Percentiles rank a stretch among this genome's conserved stretches.
These are phyloP conservation scores for Phytopythium vexans DNA, from an alignment of 352 stramenopile species.

Conservation along the genomic window DNA sequence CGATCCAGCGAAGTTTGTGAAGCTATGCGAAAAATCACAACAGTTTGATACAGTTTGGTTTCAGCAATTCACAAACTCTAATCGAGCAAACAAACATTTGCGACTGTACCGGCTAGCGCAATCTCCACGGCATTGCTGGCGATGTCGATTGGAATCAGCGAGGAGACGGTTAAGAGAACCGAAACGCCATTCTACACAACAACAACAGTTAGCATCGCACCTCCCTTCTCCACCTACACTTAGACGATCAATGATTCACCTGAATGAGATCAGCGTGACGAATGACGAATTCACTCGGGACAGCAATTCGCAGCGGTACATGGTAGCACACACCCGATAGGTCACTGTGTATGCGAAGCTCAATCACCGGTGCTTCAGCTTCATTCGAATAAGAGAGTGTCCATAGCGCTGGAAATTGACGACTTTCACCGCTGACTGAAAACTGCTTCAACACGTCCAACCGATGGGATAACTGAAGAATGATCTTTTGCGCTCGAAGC, in stretches of 20 bases:
- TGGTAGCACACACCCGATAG: no score
- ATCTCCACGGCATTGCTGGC: no score
- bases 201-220: no score
- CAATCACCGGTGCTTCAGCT: background rate
- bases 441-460: background rate
- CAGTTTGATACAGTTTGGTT: background rate
- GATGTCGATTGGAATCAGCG: no score
- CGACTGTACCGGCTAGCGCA: no score
- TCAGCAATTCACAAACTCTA: background rate
- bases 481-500: background rate
- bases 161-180: no score
- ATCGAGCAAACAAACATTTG: background rate
- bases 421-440: background rate
- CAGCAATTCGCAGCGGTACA: no score
- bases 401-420: constrained; percentile 1
- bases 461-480: background rate
- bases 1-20: background rate
- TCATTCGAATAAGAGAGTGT: background rate
- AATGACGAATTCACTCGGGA: no score
- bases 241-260: no score
- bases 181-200: no score
- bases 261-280: no score
- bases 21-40: background rate
- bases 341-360: background rate
- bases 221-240: no score